These are phyloP conservation scores for Rhodotorula kratochvilovae DNA, from an alignment of 768 basidiomycete species.

Conservation along the genomic window DNA sequence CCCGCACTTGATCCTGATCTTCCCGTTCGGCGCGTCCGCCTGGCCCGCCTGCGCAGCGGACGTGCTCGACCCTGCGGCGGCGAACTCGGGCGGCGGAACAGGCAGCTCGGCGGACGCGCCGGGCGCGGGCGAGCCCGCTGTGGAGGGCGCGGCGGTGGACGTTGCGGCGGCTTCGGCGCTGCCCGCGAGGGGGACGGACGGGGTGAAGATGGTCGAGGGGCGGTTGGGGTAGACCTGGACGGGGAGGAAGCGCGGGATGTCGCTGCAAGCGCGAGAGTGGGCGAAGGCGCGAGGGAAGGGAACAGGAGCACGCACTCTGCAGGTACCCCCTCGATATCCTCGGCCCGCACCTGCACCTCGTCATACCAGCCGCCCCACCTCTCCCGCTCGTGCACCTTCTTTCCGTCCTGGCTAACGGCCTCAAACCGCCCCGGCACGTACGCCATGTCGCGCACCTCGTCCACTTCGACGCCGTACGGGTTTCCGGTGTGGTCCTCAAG, in stretches of 20 bases:
- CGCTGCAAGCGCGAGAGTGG: neutral
- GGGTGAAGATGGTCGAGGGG: neutral
- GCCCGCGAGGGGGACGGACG: neutral
- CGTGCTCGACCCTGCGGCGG: neutral
- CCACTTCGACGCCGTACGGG: constrained; percentile 11
- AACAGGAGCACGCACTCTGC: constrained; percentile 4
- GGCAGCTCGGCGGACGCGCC: neutral
- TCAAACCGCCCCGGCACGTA: constrained; percentile 26
- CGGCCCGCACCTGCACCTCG: neutral
- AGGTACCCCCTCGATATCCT: neutral
- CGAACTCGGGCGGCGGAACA: neutral
- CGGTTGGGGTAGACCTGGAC: neutral
- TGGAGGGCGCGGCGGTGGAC: neutral
- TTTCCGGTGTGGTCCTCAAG: constrained; percentile 3
- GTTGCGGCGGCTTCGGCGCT: neutral
- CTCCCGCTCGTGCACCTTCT: neutral
- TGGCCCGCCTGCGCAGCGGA: neutral
- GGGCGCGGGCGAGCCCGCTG: neutral
- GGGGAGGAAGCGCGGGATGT: constrained; percentile 8
- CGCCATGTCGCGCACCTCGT: constrained; percentile 1
- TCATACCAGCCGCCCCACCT: constrained; percentile 39
- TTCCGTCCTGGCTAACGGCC: too few species aligned
- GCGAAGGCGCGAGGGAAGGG: too few species aligned
- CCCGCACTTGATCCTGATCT: neutral
- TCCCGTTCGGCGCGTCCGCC: neutral